Conservation (phyloP, 2,329 filamentous ascomycete genomes). For the Botryotinia calthae region DNA sequence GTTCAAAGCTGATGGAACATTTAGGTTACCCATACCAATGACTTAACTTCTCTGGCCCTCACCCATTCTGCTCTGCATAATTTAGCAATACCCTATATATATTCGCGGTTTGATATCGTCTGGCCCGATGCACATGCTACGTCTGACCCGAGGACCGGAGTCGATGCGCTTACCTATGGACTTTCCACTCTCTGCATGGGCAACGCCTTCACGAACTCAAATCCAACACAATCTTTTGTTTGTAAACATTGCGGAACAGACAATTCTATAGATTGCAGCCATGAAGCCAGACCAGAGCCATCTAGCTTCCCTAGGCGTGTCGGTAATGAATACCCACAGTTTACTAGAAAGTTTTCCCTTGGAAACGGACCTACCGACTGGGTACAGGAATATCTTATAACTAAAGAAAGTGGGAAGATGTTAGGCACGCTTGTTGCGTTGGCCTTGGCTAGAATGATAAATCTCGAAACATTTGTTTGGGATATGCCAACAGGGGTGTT, state of each 20-base stretch:
- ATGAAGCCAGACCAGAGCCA: conserved; percentile 26
- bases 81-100: conserved; percentile 74
- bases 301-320: conserved; percentile 45
- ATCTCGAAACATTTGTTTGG: conserved; percentile 80
- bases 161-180: conserved; percentile 81
- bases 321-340: conserved; percentile 75
- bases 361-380: conserved; percentile 77
- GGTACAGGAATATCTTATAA: conserved; percentile 79
- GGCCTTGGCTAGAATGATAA: conserved; percentile 77
- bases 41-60: conserved; percentile 73
- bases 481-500: conserved; percentile 86
- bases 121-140: conserved; percentile 73
- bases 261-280: conserved; percentile 32
- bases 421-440: conserved; percentile 78
- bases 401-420: conserved; percentile 84
- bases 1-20: conserved; percentile 15
- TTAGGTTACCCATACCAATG: conserved; percentile 77
- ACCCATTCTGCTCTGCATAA: conserved; percentile 75
- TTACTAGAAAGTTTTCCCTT: conserved; percentile 77
- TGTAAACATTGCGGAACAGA: conserved; percentile 39
- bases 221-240: conserved; percentile 28
- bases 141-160: conserved; percentile 65
- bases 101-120: conserved; percentile 82
- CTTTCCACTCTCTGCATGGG: conserved; percentile 77
- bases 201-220: conserved; percentile 50